These are phyloP conservation scores for Diaporthe nobilis DNA, from an alignment of 2,329 filamentous ascomycete species.

Conservation along the genomic window DNA sequence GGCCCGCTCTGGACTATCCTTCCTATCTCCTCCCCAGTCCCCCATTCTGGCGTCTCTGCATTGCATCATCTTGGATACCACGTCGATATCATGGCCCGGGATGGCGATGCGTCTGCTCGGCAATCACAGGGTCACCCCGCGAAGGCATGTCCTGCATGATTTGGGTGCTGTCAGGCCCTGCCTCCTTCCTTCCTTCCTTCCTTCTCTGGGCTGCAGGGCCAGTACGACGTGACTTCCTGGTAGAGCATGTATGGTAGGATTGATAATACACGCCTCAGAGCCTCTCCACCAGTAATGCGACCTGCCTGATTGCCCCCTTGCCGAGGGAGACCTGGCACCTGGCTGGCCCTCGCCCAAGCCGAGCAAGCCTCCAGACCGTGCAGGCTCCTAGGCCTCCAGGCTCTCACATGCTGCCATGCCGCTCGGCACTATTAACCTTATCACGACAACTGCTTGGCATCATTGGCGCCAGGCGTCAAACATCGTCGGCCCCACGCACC, in stretches of 20 bases:
- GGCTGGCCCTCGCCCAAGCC: background rate
- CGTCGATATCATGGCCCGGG: background rate
- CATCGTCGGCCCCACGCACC: slow-evolving; percentile 12
- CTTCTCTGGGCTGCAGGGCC: background rate
- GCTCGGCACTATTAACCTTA: slow-evolving; percentile 6
- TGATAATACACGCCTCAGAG: background rate
- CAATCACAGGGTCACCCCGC: background rate
- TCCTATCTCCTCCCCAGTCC: background rate
- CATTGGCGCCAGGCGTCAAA: background rate
- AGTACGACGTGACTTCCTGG: background rate
- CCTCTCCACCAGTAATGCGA: slow-evolving; percentile 25
- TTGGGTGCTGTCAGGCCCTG: background rate
- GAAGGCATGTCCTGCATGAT: background rate
- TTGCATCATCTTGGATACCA: background rate
- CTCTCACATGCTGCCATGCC: slow-evolving; percentile 10
- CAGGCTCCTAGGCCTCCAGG: background rate
- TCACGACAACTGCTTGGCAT: slow-evolving; percentile 14
- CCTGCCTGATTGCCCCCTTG: slow-evolving; percentile 15
- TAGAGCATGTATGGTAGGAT: background rate
- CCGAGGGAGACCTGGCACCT: background rate
- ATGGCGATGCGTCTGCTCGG: background rate
- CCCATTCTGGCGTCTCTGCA: background rate
- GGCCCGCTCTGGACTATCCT: background rate
- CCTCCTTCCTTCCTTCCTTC: slow-evolving; percentile 9
- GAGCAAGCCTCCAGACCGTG: background rate